A percentile compares a stretch with the other conserved stretches of the same genome.
Evolutionary conservation across 805 yeast species (phyloP).

Genomic region (Yamadazyma ubonensis): DNA sequence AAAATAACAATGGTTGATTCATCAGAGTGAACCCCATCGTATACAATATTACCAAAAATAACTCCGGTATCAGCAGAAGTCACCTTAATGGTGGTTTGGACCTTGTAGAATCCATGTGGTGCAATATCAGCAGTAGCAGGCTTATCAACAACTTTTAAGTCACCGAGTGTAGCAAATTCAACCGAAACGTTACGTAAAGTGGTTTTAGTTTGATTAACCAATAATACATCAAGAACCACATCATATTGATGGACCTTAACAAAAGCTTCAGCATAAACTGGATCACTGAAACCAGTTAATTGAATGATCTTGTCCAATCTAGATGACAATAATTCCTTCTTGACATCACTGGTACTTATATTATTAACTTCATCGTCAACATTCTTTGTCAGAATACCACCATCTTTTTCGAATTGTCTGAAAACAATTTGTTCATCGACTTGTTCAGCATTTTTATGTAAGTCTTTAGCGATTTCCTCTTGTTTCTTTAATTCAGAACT

Average conservation of each 20-base stretch:
- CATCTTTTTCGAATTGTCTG: conserved; percentile 66
- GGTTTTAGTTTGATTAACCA: conserved; percentile 90
- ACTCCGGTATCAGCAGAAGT: conserved; percentile 98
- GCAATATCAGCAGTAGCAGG: conserved; percentile 89
- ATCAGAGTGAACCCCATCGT: conserved; percentile 92
- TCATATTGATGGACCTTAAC: conserved; percentile 96
- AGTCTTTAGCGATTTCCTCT: conserved; percentile 53
- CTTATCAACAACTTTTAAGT: conserved; percentile 88
- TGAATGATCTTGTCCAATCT: conserved; percentile 86
- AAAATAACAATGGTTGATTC: conserved; percentile 87
- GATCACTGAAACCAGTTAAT: conserved; percentile 97
- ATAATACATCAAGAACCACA: conserved; percentile 86
- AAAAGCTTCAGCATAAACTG: conserved; percentile 96
- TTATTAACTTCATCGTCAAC: conserved; percentile 56
- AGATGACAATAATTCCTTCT: conserved; percentile 63
- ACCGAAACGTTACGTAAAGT: conserved; percentile 89
- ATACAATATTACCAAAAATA: conserved; percentile 93
- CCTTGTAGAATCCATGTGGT: conserved; percentile 94
- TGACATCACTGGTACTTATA: conserved; percentile 48
- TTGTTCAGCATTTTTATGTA: conserved; percentile 65
- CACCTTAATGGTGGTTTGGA: conserved; percentile 87
- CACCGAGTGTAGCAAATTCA: conserved; percentile 95
- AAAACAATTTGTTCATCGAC: conserved; percentile 77
- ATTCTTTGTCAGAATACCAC: conserved; percentile 20
- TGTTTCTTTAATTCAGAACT: conserved; percentile 58